Evolutionary conservation across 768 basidiomycete genomes (phyloP).

Genomic region (Naganishia friedmannii): DNA sequence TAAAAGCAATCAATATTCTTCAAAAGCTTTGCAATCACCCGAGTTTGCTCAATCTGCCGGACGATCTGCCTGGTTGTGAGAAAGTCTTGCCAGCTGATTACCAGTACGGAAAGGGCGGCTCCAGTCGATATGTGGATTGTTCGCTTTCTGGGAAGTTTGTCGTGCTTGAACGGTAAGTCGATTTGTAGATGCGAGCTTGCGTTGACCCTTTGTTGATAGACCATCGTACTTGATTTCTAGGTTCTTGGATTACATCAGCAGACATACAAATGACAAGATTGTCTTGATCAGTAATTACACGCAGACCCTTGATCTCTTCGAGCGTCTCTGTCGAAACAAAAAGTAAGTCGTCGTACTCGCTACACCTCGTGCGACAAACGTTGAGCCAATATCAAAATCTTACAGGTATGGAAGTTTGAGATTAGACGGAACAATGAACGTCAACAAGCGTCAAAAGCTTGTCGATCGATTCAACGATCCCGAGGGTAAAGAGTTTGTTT

Average conservation of each 20-base stretch:
- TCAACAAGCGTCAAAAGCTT: constrained; percentile 86
- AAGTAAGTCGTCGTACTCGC: constrained; percentile 58
- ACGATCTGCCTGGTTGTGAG: constrained; percentile 78
- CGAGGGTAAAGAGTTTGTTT: constrained; percentile 52
- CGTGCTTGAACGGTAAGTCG: constrained; percentile 77
- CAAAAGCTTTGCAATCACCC: constrained; percentile 97
- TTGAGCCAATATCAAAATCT: neutral
- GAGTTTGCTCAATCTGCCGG: constrained; percentile 78
- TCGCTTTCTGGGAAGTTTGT: constrained; percentile 89
- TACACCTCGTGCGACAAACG: neutral
- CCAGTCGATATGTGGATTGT: constrained; percentile 61
- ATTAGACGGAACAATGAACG: constrained; percentile 90
- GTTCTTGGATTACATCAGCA: constrained; percentile 77
- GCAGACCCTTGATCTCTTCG: constrained; percentile 88
- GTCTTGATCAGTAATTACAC: constrained; percentile 96
- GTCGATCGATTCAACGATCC: constrained; percentile 53
- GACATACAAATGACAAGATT: constrained; percentile 85
- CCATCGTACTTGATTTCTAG: constrained; percentile 53
- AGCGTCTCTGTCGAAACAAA: constrained; percentile 78
- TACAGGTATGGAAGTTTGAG: constrained; percentile 81
- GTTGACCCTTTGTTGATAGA: constrained; percentile 4
- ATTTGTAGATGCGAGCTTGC: neutral
- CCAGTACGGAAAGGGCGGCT: constrained; percentile 36
- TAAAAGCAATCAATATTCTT: constrained; percentile 89
- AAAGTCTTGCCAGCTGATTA: constrained; percentile 78